phyloP scores from a whole-genome alignment of 164 flowering plant genomes.

The Sedum album region DNA sequence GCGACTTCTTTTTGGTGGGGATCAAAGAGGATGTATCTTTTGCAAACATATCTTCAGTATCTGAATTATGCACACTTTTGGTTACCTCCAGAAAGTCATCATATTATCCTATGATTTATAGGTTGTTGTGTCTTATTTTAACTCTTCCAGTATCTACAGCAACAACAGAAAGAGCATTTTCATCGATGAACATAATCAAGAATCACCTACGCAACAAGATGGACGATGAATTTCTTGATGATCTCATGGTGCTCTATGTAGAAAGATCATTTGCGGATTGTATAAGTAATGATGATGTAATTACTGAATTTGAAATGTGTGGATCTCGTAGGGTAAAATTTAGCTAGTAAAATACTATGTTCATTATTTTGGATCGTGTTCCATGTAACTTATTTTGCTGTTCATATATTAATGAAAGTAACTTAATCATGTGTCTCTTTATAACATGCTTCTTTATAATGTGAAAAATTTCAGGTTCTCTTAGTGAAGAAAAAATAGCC shows the following conservation, averaged over 20 bases:
- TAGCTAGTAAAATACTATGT: background rate
- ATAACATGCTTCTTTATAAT: no score
- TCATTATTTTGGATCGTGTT: background rate
- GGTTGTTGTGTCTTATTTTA: background rate
- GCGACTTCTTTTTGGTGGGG: background rate
- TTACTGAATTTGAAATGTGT: background rate
- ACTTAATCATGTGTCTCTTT: no score
- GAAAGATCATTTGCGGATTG: background rate
- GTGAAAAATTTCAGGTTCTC: no score
- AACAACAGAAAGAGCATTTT: background rate
- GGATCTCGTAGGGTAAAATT: background rate
- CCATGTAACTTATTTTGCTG: no score
- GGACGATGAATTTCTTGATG: background rate
- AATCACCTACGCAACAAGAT: background rate
- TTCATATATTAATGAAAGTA: no score
- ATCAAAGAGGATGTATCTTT: background rate
- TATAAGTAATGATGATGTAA: background rate
- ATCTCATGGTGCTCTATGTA: background rate
- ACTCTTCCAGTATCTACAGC: background rate
- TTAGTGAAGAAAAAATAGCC: no score
- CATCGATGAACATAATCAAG: background rate
- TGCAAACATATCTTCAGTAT: background rate
- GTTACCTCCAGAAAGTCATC: background rate
- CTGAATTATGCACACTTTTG: background rate
- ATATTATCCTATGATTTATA: no score